A percentile compares a stretch with the other conserved stretches of the same genome.
These are phyloP conservation scores for Gentiana macrophylla DNA, from an alignment of 257 asterid species.

Conservation along the genomic window DNA sequence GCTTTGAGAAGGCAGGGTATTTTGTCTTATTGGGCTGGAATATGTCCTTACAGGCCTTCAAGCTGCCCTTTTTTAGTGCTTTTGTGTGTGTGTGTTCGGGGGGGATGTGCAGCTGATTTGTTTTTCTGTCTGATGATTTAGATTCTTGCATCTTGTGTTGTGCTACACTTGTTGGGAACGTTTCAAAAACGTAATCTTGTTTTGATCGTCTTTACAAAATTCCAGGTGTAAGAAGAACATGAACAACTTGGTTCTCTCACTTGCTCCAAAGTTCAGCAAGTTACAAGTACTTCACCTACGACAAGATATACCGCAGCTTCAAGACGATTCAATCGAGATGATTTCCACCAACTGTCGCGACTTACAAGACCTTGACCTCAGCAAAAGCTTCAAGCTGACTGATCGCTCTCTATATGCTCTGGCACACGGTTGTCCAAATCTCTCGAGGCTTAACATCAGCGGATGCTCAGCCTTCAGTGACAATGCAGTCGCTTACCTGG, in stretches of 20 bases:
- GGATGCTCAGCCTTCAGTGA: constrained; percentile 85
- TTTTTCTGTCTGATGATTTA: no score
- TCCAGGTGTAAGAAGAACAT: constrained; percentile 89
- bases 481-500: constrained; percentile 59
- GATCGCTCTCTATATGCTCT: constrained; percentile 69
- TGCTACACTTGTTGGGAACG: no score
- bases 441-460: constrained; percentile 71
- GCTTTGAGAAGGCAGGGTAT: no score
- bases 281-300: constrained; percentile 60
- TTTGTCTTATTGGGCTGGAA: no score
- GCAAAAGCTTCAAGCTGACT: constrained; percentile 77
- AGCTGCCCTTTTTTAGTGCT: no score
- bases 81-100: no score
- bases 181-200: not conserved
- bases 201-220: not conserved
- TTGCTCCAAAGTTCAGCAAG: constrained; percentile 67
- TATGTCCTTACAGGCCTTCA: no score
- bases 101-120: no score
- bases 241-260: constrained; percentile 64
- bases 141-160: not conserved
- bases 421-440: constrained; percentile 76
- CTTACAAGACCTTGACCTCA: constrained; percentile 75
- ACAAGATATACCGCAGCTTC: constrained; percentile 79
- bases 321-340: constrained; percentile 59
- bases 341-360: constrained; percentile 65